Base-by-base conservation (phyloP, 768 basidiomycete genomes). In the Chalciporus sphaerocephalus region DNA sequence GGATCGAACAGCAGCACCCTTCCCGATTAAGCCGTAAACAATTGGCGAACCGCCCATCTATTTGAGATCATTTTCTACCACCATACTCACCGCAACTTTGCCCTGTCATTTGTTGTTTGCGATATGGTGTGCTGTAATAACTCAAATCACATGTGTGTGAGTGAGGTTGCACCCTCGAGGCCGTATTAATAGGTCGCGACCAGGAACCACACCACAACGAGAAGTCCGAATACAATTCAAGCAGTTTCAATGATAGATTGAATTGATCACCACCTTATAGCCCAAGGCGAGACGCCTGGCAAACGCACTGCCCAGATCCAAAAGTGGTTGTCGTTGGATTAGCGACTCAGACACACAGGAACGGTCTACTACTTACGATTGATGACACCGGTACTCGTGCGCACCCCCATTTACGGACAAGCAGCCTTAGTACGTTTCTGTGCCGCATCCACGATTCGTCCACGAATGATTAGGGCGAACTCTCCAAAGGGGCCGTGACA, bases 371-470 rank as follows among this genome's bases (percentile, higher is more conserved):
- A n/a, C n/a, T n/a, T n/a, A n/a, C n/a, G n/a, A n/a, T n/a, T n/a
- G n/a, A n/a, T 36, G 39, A 32, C 33, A 44, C 37, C 34, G 51
- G 10, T 33, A 22, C 48, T 48, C 59, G 49, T 51, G 59, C 38
- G 49, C 54, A 51, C 52, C 55, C 56, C 48, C 39, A 40, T 57
- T 50, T 53, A 33, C 51, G 40, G 52, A 18, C 44, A 44, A 47
- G 43, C 44, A 42, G 39, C 37, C 40, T 33, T 43, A 18, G 52
- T 61, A 60, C 61, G 58, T 63, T 41, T 55, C 48, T 39, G 49
- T 48, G 40, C 44, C 40, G 44, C 50, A 48, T 57, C 46, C 58
- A 54, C 45, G 33, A 30, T 43, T 4, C 46, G 46, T 57, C 48
- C 58, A 54, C 45, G 36, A 30, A 40, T 5, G 25, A 50, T 36